These are phyloP conservation scores for Neophaeococcomyces aloes DNA, from an alignment of 2,329 filamentous ascomycete genomes.

Conservation along the genomic window DNA sequence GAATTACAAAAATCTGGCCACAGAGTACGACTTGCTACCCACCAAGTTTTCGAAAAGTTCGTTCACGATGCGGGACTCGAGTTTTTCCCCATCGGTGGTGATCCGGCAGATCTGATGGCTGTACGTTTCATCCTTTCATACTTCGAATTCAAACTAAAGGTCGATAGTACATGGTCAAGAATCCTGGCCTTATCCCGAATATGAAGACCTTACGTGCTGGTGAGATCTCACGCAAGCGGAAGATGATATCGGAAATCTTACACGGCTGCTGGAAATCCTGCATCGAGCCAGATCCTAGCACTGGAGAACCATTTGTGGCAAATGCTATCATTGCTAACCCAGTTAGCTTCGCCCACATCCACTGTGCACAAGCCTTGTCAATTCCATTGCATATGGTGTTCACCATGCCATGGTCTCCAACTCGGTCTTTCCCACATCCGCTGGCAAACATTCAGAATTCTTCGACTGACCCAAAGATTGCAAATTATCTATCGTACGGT, in stretches of 20 bases:
- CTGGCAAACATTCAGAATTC: constrained; percentile 36
- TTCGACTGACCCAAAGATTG: constrained; percentile 25
- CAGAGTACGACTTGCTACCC: constrained; percentile 48
- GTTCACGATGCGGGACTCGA: constrained; percentile 43
- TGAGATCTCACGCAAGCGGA: constrained; percentile 24
- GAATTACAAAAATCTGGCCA: constrained; percentile 42
- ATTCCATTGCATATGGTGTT: constrained; percentile 43
- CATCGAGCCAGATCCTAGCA: constrained; percentile 22
- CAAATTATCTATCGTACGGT: constrained; percentile 37
- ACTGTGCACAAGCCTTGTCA: constrained; percentile 40
- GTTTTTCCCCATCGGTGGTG: constrained; percentile 48
- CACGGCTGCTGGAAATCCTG: constrained; percentile 32
- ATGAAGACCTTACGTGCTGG: constrained; percentile 28
- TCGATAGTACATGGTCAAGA: constrained; percentile 38
- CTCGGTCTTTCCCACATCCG: constrained; percentile 37
- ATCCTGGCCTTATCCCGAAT: constrained; percentile 32
- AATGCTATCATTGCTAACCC: constrained; percentile 46
- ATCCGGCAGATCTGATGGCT: constrained; percentile 42
- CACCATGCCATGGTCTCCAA: constrained; percentile 42
- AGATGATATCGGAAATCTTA: constrained; percentile 29
- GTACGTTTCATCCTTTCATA: background rate
- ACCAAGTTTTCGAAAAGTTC: constrained; percentile 44
- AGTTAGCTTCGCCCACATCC: constrained; percentile 42
- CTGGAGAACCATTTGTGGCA: constrained; percentile 37
- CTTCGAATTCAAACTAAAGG: background rate